Base-by-base conservation (phyloP, 2,329 filamentous ascomycete genomes). In the Neurospora sp. region DNA sequence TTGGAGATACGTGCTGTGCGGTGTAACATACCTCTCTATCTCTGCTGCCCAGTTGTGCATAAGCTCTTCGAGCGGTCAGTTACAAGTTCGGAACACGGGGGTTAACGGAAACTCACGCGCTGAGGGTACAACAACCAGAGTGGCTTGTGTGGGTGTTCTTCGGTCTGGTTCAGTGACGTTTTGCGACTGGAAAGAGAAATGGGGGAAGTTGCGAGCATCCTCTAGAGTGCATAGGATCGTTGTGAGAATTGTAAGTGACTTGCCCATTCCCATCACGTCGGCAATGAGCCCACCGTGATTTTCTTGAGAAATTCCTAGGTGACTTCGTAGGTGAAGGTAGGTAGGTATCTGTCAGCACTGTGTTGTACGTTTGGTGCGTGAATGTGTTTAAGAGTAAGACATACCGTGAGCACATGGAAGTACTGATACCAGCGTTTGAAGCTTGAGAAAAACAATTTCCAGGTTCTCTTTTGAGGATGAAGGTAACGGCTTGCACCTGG, bases 201-300 rank as follows among this genome's bases (percentile, higher is more conserved):
- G 67, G 11, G 78, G 78, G 81, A 81, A 85, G 8, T 74, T 28
- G 11, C 74, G 74, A 1, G 80, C 83, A 2, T 76, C 67, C 0
- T 79, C 75, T 0, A 82, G 73, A 0, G 83, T 84, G 17, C 79
- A 78, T 3, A 83, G 74, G 23, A 87, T 80, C 0, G 87, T 75
- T 0, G 84, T 82, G 10, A 88, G 79, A 0, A 85, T 82, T 2
- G 84, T 84, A 6, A 87, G 78, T 0, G 86, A 83, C 73, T 89
- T 89, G 0, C 87, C 87, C 79, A 88, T 82, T 0, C 87, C 87
- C 86, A 88, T 88, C 70, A 88, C 86, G 73, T 89, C 86, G 0
- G 86, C 86, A 1, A 88, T 73, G n/a, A 89, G 84, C 0, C 23
- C 23, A 23, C 23, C 23, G 23, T 23, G 23, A 3, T 23, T 23